Evolutionary conservation across 345 rosid species (phyloP), one percentile per base, ranked within the genome.

Genomic region (Linum trigynum): DNA sequence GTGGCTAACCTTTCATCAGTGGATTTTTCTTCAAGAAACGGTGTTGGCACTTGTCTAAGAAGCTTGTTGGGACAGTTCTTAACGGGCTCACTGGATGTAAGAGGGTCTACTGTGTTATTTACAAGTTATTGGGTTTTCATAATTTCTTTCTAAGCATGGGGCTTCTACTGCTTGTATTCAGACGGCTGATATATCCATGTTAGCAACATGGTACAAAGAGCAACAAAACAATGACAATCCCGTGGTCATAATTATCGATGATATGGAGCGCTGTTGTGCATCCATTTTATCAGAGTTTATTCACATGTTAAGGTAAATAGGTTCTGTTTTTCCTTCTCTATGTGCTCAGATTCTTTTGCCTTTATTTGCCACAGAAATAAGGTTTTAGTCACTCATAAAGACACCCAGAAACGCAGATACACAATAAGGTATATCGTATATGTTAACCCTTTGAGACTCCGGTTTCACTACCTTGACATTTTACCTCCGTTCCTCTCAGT

Each of bases 1-100:
- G 92, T 90, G 51, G 97, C 99, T 38, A 90, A 83, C 76, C 99
- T 94, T 75, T 90, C 95, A 61, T 90, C 99, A 1, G 38, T 72
- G 71, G 95, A 94, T 57, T 88, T 94, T 79, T 75, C 78, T 0
- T 72, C 83, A 71, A 86, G 84, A 79, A 85, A 62, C 73, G 99
- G 97, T 41, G 77, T 85, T 71, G 86, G 86, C 56, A 89, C 90
- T 61, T 88, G 96, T 78, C 78, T 94, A 64, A 82, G 85, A 75
- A 92, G 83, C 71, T 83, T 94, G 70, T 71, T 94, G 69, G 82
- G 88, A 72, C 97, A 90, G 75, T 81, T 94, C 67, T 73, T 85
- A 67, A 71, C 67, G 77, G 78, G 78, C 73, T 62, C 88, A 62
- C n/a, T 84, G 64, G 97, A 94, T 80, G 97, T 86, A 79, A 85